A percentile compares a stretch with the other conserved stretches of the same genome.
phyloP scores from a whole-genome alignment of 2,329 filamentous ascomycete genomes.

The Parasarocladium wereldwijsianum region DNA sequence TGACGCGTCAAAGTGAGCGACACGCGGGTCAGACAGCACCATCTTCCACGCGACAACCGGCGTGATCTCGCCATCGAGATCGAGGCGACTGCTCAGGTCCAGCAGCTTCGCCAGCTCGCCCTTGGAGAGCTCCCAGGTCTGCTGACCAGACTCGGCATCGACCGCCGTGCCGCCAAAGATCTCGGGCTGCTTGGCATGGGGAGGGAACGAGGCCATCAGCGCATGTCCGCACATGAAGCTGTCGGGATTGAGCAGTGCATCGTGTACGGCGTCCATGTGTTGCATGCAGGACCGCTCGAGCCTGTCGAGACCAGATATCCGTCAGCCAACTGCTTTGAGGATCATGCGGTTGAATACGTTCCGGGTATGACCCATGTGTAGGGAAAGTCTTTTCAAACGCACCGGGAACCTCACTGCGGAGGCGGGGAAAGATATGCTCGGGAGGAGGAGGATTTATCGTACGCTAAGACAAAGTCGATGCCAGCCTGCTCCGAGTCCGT shows the following conservation, averaged over 20 bases:
- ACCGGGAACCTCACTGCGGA: slow-evolving; percentile 27
- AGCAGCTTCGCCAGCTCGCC: slow-evolving; percentile 68
- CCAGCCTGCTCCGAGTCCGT: slow-evolving; percentile 65
- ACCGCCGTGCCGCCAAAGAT: slow-evolving; percentile 33
- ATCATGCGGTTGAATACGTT: background rate
- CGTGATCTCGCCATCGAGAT: slow-evolving; percentile 81
- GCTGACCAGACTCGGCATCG: slow-evolving; percentile 40
- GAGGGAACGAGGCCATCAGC: slow-evolving; percentile 79
- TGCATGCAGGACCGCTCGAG: slow-evolving; percentile 91
- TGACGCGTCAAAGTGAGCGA: slow-evolving; percentile 46
- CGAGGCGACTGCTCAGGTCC: slow-evolving; percentile 67
- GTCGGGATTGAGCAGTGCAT: slow-evolving; percentile 41
- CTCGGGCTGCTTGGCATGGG: slow-evolving; percentile 31
- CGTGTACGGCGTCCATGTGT: slow-evolving; percentile 68
- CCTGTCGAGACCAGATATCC: slow-evolving; percentile 45
- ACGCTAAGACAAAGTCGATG: slow-evolving; percentile 86
- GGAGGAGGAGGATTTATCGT: slow-evolving; percentile 44
- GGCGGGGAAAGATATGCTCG: slow-evolving; percentile 53
- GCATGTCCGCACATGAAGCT: slow-evolving; percentile 72
- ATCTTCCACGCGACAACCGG: slow-evolving; percentile 91
- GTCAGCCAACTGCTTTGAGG: background rate
- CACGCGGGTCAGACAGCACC: slow-evolving; percentile 57
- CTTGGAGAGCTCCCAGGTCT: slow-evolving; percentile 68
- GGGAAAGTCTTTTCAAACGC: slow-evolving; percentile 1
- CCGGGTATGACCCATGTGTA: background rate